Percentiles rank a stretch among this genome's conserved stretches.
phyloP scores from a whole-genome alignment of 2,329 filamentous ascomycete species.

The Ophiostoma ulmi region DNA sequence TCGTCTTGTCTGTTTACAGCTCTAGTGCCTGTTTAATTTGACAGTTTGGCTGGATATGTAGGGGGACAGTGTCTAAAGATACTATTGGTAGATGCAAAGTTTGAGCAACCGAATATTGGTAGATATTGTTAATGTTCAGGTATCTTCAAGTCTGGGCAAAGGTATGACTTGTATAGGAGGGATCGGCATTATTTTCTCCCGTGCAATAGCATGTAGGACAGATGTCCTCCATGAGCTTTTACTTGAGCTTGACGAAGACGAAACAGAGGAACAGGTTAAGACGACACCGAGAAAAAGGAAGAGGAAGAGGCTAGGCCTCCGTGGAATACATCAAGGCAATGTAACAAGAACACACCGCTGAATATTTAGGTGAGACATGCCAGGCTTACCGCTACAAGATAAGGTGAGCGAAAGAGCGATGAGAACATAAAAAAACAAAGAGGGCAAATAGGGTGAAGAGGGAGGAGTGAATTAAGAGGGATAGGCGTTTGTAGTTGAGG shows the following conservation, averaged over 20 bases:
- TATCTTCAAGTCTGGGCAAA: not conserved
- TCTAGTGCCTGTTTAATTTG: not conserved
- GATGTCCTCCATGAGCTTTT: not conserved
- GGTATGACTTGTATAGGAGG: not conserved
- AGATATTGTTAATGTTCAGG: not conserved
- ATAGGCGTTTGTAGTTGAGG: constrained; percentile 1
- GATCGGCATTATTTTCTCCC: not conserved
- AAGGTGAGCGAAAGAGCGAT: not conserved
- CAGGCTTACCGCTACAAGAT: not conserved
- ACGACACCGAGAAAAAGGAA: not conserved
- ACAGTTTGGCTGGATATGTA: not conserved
- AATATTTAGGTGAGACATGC: not conserved
- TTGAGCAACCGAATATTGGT: constrained; percentile 7
- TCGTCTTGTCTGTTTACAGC: not conserved
- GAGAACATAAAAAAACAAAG: not conserved
- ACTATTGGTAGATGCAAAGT: not conserved
- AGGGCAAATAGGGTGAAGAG: not conserved
- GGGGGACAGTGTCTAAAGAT: not conserved
- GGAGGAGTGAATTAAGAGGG: not conserved
- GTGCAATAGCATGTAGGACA: not conserved
- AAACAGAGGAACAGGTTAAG: not conserved
- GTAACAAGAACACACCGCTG: constrained; percentile 6
- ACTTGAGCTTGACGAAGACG: not conserved
- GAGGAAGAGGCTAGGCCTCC: not conserved
- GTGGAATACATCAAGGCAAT: not conserved